A percentile compares a stretch with the other conserved stretches of the same genome.
Conservation (phyloP, 495 filamentous ascomycete genomes). For the Neurospora sp. region DNA sequence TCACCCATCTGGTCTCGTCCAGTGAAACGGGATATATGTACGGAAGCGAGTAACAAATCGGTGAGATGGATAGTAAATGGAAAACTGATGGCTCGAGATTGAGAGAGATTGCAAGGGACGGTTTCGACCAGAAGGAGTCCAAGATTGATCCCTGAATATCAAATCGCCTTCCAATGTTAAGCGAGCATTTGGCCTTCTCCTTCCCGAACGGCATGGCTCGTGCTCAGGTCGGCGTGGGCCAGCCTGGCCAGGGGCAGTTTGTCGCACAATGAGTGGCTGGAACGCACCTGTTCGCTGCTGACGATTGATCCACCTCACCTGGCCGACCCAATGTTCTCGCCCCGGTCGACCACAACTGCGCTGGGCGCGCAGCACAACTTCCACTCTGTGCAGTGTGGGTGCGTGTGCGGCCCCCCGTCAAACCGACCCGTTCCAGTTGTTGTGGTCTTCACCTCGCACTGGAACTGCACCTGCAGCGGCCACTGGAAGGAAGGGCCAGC, state of each 20-base stretch:
- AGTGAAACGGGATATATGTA: neutral
- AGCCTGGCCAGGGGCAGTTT: neutral
- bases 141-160: neutral
- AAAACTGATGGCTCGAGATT: neutral
- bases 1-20: neutral
- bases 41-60: neutral
- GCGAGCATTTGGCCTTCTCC: neutral
- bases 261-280: neutral
- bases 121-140: neutral
- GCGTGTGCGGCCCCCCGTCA: neutral
- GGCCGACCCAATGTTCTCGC: neutral
- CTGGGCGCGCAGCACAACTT: neutral
- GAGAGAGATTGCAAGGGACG: neutral
- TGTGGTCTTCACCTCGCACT: neutral
- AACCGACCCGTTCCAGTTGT: neutral
- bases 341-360: neutral
- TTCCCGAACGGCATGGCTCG: neutral
- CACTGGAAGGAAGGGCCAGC: neutral
- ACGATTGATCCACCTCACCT: neutral
- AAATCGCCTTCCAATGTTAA: neutral
- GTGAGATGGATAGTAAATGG: neutral
- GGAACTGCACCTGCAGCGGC: neutral
- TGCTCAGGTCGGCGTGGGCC: neutral
- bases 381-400: neutral
- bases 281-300: neutral